Evolutionary conservation across 352 stramenopile genomes (phyloP).

Genomic region (Pythium scleroteichum): DNA sequence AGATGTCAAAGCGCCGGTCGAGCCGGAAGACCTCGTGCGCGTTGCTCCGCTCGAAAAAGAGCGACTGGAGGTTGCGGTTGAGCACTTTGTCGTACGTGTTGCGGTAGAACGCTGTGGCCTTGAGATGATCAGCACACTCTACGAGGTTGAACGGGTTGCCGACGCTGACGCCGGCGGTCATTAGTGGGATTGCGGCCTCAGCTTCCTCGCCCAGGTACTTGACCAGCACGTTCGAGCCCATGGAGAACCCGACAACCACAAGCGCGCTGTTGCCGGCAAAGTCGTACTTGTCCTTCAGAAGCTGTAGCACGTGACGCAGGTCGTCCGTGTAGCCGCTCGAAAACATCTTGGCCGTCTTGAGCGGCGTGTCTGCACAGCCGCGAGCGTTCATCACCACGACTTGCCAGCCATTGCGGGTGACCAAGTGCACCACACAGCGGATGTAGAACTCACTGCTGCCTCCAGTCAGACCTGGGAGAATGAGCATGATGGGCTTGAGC

Average conservation of each 20-base stretch:
- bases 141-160: constrained; percentile 72
- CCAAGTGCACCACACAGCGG: constrained; percentile 38
- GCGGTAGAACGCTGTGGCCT: constrained; percentile 48
- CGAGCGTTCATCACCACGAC: constrained; percentile 77
- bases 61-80: constrained; percentile 43
- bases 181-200: constrained; percentile 28
- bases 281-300: constrained; percentile 40
- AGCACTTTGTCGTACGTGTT: constrained; percentile 57
- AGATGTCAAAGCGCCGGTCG: constrained; percentile 48
- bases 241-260: constrained; percentile 64
- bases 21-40: constrained; percentile 54
- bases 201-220: constrained; percentile 72
- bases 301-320: constrained; percentile 46
- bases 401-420: constrained; percentile 55
- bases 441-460: constrained; percentile 74
- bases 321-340: constrained; percentile 73
- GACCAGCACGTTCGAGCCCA: constrained; percentile 73
- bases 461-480: constrained; percentile 61
- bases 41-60: constrained; percentile 72
- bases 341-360: constrained; percentile 61
- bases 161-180: constrained; percentile 55
- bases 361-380: constrained; percentile 58
- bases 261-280: constrained; percentile 39
- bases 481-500: constrained; percentile 40
- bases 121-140: constrained; percentile 47